Percentiles rank a stretch among this genome's conserved stretches.
These are phyloP conservation scores for Neurospora sp. DNA, from an alignment of 495 filamentous ascomycete species.

Conservation along the genomic window DNA sequence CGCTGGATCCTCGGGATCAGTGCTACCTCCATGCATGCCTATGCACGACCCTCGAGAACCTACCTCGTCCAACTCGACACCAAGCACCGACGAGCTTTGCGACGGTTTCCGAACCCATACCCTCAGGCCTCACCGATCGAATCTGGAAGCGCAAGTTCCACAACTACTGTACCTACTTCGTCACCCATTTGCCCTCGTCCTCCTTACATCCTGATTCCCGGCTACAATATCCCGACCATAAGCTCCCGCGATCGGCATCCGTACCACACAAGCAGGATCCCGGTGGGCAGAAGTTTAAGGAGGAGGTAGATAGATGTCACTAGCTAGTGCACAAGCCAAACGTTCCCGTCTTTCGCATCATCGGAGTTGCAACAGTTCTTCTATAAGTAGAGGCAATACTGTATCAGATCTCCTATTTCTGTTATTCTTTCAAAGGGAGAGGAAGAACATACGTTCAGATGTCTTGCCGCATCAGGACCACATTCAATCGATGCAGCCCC, in stretches of 20 bases:
- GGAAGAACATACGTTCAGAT: not conserved
- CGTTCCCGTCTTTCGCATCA: not conserved
- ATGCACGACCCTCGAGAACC: not conserved
- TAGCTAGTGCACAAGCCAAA: not conserved
- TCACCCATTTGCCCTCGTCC: conserved; percentile 84
- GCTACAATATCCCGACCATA: conserved; percentile 53
- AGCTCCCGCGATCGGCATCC: conserved; percentile 71
- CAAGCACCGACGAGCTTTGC: not conserved
- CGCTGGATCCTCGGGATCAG: not conserved
- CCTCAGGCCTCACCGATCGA: not conserved
- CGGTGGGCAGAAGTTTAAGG: conserved; percentile 6
- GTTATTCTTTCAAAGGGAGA: not conserved
- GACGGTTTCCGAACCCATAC: not conserved
- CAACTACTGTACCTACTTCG: conserved; percentile 47
- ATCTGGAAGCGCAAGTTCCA: not conserved
- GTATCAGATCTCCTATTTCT: not conserved
- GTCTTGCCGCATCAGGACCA: not conserved
- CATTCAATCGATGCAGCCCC: not conserved
- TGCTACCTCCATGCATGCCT: not conserved
- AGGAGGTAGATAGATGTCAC: not conserved
- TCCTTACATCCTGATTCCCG: conserved; percentile 81
- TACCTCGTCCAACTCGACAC: not conserved
- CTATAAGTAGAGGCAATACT: not conserved
- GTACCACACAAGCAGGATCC: conserved; percentile 55
- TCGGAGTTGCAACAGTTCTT: not conserved